Evolutionary conservation across 2,329 filamentous ascomycete genomes (phyloP), one percentile per base, ranked within the genome.

Genomic region (Trichoderma sp.): DNA sequence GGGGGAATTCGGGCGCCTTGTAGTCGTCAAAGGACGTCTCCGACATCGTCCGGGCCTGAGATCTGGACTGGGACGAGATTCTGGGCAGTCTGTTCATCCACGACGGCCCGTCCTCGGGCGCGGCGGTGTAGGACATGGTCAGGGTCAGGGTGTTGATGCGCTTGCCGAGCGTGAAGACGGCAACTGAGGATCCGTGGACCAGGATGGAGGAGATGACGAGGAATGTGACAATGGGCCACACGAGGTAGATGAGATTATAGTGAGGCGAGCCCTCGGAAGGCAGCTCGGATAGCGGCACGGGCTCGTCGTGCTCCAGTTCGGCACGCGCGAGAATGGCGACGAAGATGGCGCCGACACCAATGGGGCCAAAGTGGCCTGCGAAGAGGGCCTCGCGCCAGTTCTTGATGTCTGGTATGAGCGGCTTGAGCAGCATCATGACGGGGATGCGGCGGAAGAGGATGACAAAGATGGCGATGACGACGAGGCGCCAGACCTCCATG

Each of bases 351-450:
- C 95, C 95, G 61, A 99, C 95, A 61, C 95, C 95, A 70, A 99
- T 98, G 30, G 95, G 95, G 7, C 95, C 95, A 74, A 99, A 99
- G 76, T 99, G 95, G 1, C 95, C 95, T 17, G 95, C 95, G 74
- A 99, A 99, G 1, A 97, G 81, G 6, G 95, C 94, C 75, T 99
- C 95, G 71, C 95, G 89, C 94, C 95, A 99, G 0, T 94, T 98
- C 78, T 97, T 98, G 72, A 99, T 88, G 73, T 99, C 95, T 0
- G 95, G 94, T 76, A 99, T 98, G 6, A 97, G 68, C 0, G 95
- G 94, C 74, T 98, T 98, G 64, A 98, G 80, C 0, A 86, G 78
- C 78, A 99, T 78, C 95, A 99, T 98, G 76, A 97, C 88, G 2
- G 95, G 95, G 30, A 99, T 95, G 48, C 95, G 91, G 59, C 95